Evolutionary conservation across 768 basidiomycete species (phyloP), one percentile per base, ranked within the genome.

Genomic region (Tubosaeta sp.): DNA sequence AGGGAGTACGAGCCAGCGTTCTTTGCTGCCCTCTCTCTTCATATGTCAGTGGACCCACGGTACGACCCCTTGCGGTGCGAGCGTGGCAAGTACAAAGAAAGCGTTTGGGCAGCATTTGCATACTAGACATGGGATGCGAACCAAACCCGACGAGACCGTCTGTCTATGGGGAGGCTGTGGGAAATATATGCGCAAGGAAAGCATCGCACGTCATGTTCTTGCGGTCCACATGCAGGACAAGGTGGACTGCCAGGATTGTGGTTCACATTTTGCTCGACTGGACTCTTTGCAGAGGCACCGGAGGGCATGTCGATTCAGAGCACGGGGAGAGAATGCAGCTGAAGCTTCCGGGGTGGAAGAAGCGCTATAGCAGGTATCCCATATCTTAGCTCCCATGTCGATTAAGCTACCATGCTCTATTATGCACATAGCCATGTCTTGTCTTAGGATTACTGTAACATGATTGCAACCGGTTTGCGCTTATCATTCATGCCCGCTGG

Each of bases 221-320:
- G 36, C 59, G 0, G 55, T 69, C 1, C 67, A 66, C 16, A 30
- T 64, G 41, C 36, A 30, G 39, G 45, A 62, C 46, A 67, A 54
- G 44, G 60, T 51, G 6, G 13, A 14, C 6, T 67, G 67, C 22
- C 18, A 46, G 1, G n/a, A 11, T 18, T 66, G 67, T 29, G 40
- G 46, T 10, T 47, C 46, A 24, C 16, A 11, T 22, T 66, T 68
- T 21, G 64, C 67, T 12, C 61, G 65, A 7, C 22, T 7, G 10
- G 64, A 66, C 35, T 66, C 64, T 13, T 11, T 66, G 49, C 56
- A 58, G 47, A 63, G 64, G 19, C 64, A 65, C 46, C 46, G 25
- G 32, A 57, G 27, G 44, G 40, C 43, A 9, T 65, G 62, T 44
- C 21, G 4, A 9, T 24, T 6, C 14, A 42, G 27, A 5, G 8